phyloP scores from a whole-genome alignment of 2,329 filamentous ascomycete genomes.

The Cercospora janseana region DNA sequence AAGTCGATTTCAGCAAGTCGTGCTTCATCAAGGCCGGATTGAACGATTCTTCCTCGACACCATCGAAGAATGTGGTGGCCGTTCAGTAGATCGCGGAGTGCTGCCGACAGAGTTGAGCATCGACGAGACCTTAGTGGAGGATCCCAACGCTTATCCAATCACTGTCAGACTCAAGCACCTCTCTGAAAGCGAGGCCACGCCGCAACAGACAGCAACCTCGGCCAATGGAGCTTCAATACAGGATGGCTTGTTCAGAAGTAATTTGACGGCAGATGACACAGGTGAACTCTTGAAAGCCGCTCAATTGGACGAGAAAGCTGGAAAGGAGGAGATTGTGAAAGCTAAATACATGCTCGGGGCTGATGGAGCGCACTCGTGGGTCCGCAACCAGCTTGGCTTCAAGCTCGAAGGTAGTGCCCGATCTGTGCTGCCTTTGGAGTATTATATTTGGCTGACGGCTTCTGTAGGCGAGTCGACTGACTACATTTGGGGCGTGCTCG shows the following conservation, averaged over 20 bases:
- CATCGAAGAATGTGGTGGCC: conserved; percentile 49
- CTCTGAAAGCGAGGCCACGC: conserved; percentile 57
- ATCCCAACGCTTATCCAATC: conserved; percentile 58
- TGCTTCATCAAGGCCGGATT: conserved; percentile 68
- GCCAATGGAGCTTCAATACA: conserved; percentile 36
- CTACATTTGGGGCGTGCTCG: conserved; percentile 35
- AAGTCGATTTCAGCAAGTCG: conserved; percentile 57
- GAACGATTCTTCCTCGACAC: conserved; percentile 51
- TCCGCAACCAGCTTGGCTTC: conserved; percentile 51
- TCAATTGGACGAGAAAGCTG: conserved; percentile 14
- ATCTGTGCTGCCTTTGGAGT: background rate
- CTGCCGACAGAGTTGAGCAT: conserved; percentile 57
- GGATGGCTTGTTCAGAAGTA: conserved; percentile 61
- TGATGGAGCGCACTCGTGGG: conserved; percentile 69
- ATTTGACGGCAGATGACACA: conserved; percentile 37
- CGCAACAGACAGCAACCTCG: conserved; percentile 43
- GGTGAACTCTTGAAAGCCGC: conserved; percentile 14
- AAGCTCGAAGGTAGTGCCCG: conserved; percentile 22
- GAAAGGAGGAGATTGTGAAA: conserved; percentile 43
- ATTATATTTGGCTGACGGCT: background rate
- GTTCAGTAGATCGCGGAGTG: conserved; percentile 60
- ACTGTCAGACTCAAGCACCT: conserved; percentile 59
- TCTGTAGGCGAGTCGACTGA: conserved; percentile 28
- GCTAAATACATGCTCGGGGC: conserved; percentile 68
- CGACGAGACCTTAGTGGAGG: conserved; percentile 51